Conservation (phyloP, 805 yeast genomes). For the Wickerhamiella siamensis region DNA sequence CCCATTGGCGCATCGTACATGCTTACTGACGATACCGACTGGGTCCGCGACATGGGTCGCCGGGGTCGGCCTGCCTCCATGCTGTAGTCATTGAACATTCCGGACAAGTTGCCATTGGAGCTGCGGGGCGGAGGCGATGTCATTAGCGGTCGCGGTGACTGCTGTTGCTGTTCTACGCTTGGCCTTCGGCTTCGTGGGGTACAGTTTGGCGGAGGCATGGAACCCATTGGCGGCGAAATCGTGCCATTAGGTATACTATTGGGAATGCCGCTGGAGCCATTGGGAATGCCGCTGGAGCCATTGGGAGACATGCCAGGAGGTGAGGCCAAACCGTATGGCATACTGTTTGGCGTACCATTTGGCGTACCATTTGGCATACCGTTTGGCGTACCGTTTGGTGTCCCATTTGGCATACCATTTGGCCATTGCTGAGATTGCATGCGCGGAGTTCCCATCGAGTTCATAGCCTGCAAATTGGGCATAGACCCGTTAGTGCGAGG, state of each 20-base stretch:
- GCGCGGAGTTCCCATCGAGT: no score
- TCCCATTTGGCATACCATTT: neutral
- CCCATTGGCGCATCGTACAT: neutral
- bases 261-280: neutral
- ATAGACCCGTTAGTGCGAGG: neutral
- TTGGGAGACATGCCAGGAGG: neutral
- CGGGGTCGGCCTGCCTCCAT: neutral
- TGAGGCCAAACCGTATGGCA: no score
- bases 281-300: neutral
- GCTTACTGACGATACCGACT: neutral
- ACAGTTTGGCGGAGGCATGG: no score
- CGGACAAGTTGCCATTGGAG: neutral
- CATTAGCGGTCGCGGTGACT: neutral
- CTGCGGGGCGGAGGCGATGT: neutral
- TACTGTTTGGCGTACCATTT: neutral
- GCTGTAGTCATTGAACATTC: neutral
- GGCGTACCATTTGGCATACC: constrained; percentile 1
- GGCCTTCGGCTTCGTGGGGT: neutral
- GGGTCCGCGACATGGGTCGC: neutral
- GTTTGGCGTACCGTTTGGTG: neutral
- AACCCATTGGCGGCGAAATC: no score
- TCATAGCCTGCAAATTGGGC: no score
- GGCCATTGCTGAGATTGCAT: no score
- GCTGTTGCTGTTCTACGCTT: neutral
- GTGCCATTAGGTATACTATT: no score